These are phyloP conservation scores for Solanum aculeatissimum DNA, from an alignment of 305 asterid species.

Conservation along the genomic window DNA sequence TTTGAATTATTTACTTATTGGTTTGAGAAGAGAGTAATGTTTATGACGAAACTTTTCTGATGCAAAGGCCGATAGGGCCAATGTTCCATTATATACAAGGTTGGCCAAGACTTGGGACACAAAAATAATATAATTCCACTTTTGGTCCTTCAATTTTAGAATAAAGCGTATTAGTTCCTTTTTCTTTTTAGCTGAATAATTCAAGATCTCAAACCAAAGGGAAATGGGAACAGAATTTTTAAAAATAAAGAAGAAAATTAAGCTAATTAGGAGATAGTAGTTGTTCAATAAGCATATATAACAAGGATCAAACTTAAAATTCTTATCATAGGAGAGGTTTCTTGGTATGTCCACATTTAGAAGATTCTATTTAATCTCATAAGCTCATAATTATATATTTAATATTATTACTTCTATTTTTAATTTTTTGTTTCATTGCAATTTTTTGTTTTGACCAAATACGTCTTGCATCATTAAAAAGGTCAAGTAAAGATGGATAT, in stretches of 20 bases:
- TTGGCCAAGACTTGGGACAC: background rate
- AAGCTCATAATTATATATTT: no score
- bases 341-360: background rate
- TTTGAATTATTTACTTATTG: background rate
- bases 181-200: no score
- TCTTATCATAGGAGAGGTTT: background rate
- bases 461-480: no score
- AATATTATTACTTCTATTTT: no score
- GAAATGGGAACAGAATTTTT: background rate
- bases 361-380: background rate
- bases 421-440: no score
- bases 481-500: no score
- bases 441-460: no score
- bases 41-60: background rate
- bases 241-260: background rate
- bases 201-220: no score
- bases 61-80: background rate
- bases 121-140: background rate
- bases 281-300: background rate
- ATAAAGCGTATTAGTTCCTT: background rate
- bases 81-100: background rate
- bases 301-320: background rate
- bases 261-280: background rate
- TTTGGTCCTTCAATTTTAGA: background rate
- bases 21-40: background rate